Percentiles rank a stretch among this genome's conserved stretches.
Conservation (phyloP, 108 stramenopile genomes). For the Cyclotella kingstonii region DNA sequence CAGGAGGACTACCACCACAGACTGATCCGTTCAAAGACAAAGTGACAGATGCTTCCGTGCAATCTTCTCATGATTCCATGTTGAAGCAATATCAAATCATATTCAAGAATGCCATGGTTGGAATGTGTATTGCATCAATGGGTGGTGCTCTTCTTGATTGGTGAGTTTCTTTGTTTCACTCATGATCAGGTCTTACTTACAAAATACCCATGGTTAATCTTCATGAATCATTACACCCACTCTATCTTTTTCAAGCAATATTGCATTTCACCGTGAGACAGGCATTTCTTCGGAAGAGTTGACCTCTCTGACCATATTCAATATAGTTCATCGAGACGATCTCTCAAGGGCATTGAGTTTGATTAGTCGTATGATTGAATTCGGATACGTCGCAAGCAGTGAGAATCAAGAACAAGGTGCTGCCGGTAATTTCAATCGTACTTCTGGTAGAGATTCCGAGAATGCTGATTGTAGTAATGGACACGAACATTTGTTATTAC, state of each 20-base stretch:
- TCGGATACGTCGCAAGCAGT: neutral
- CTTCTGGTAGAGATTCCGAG: neutral
- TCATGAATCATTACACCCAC: neutral
- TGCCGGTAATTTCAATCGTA: constrained; percentile 8
- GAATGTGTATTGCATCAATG: constrained; percentile 44
- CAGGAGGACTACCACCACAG: neutral
- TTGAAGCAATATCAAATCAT: constrained; percentile 25
- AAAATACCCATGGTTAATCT: neutral
- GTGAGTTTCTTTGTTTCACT: constrained; percentile 1
- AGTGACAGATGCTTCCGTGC: neutral
- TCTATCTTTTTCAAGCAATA: neutral
- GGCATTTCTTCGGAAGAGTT: constrained; percentile 3
- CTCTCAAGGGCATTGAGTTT: constrained; percentile 23
- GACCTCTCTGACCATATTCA: constrained; percentile 35
- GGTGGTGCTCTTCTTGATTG: constrained; percentile 40
- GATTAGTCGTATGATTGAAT: constrained; percentile 37
- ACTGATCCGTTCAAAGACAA: neutral
- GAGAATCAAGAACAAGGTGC: neutral
- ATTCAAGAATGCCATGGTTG: constrained; percentile 31
- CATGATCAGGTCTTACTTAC: neutral
- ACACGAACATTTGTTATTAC: constrained; percentile 7
- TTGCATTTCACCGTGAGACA: constrained; percentile 18
- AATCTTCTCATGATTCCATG: neutral
- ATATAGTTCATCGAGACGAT: constrained; percentile 23
- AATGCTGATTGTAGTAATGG: constrained; percentile 5